phyloP scores from a whole-genome alignment of 23 red algal genomes.

The Gracilariopsis chorda region DNA sequence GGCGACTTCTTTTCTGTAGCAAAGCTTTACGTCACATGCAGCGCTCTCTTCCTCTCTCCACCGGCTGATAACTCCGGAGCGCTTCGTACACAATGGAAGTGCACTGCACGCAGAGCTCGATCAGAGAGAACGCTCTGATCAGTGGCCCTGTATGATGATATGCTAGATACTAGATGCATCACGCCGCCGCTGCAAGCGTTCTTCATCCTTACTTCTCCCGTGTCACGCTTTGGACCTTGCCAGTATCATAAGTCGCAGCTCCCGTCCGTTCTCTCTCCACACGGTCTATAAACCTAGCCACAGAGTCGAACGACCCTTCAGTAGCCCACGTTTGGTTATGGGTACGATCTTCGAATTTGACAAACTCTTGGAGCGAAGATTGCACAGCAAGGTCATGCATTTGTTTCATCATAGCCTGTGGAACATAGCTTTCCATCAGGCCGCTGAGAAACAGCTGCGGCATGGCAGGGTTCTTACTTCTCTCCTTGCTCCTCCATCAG shows the following conservation, averaged over 20 bases:
- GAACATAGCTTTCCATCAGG: slow-evolving; percentile 85
- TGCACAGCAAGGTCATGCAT: slow-evolving; percentile 67
- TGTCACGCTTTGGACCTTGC: not conserved
- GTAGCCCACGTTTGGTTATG: slow-evolving; percentile 93
- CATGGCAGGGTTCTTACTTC: slow-evolving; percentile 61
- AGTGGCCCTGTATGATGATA: too few relatives aligned
- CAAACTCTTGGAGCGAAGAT: slow-evolving; percentile 62
- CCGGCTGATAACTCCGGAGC: too few relatives aligned
- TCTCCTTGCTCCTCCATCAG: slow-evolving; percentile 77
- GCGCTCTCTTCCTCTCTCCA: too few relatives aligned
- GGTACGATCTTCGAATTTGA: slow-evolving; percentile 84
- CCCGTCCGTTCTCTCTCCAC: slow-evolving; percentile 19
- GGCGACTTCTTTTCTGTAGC: too few relatives aligned
- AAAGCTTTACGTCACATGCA: too few relatives aligned
- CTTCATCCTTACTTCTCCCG: not conserved
- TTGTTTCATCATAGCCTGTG: slow-evolving; percentile 92
- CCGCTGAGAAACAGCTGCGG: slow-evolving; percentile 92
- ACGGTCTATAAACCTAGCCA: slow-evolving; percentile 62
- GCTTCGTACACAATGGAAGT: too few relatives aligned
- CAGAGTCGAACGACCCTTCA: slow-evolving; percentile 73
- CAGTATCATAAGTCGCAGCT: not conserved
- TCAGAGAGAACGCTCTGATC: too few relatives aligned
- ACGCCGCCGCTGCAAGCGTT: not conserved
- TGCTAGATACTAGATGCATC: too few relatives aligned
- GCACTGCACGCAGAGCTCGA: too few relatives aligned